phyloP scores from a whole-genome alignment of 2,329 filamentous ascomycete species.

The Xylariaceae sp. region DNA sequence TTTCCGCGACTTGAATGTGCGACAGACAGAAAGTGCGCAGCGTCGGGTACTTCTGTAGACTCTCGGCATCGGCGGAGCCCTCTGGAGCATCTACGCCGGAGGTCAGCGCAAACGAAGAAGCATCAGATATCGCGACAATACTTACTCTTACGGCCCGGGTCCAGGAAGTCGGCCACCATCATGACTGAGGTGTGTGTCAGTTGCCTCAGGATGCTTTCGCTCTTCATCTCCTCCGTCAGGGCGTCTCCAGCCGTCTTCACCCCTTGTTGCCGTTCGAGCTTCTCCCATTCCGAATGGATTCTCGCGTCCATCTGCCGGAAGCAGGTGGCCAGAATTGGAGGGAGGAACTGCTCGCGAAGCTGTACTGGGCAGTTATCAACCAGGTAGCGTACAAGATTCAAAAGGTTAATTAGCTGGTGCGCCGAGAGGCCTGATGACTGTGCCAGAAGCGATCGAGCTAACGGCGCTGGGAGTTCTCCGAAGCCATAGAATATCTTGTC shows the following conservation, averaged over 20 bases:
- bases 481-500: slow-evolving; percentile 90
- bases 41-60: slow-evolving; percentile 39
- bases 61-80: slow-evolving; percentile 18
- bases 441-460: slow-evolving; percentile 77
- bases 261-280: slow-evolving; percentile 56
- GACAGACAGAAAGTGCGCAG: slow-evolving; percentile 79
- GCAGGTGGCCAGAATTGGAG: slow-evolving; percentile 71
- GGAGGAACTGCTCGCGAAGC: slow-evolving; percentile 71
- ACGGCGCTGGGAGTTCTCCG: slow-evolving; percentile 68
- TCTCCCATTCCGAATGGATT: slow-evolving; percentile 79
- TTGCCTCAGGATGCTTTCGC: slow-evolving; percentile 88
- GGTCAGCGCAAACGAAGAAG: slow-evolving; percentile 1
- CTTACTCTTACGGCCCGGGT: slow-evolving; percentile 61
- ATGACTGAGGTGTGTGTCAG: slow-evolving; percentile 87
- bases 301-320: slow-evolving; percentile 85
- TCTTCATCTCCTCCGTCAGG: slow-evolving; percentile 93
- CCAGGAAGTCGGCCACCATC: slow-evolving; percentile 83
- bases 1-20: slow-evolving; percentile 72
- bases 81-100: slow-evolving; percentile 12
- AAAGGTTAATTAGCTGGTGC: slow-evolving; percentile 87
- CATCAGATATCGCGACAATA: slow-evolving; percentile 14
- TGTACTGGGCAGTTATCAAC: slow-evolving; percentile 87
- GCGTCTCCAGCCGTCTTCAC: slow-evolving; percentile 64
- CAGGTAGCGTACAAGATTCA: slow-evolving; percentile 80
- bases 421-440: slow-evolving; percentile 78